phyloP scores from a whole-genome alignment of 306 rosid species.

The Quercus suber region DNA sequence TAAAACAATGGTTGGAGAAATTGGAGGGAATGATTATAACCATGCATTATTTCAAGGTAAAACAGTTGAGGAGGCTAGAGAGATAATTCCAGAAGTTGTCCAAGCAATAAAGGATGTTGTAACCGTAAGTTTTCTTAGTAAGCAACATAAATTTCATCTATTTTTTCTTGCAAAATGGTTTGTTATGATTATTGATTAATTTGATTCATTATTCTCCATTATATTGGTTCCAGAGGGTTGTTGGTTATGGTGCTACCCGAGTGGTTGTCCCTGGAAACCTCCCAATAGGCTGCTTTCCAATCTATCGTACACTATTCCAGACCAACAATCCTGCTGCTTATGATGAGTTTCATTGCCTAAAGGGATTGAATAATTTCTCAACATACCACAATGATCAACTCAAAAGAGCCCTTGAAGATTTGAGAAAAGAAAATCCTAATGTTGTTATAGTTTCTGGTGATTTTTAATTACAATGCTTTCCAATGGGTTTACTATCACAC shows the following conservation, averaged over 20 bases:
- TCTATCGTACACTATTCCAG: background rate
- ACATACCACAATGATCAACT: slow-evolving; percentile 19
- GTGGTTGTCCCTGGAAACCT: slow-evolving; percentile 21
- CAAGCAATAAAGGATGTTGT: slow-evolving; percentile 8
- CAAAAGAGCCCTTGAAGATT: background rate
- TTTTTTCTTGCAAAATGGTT: background rate
- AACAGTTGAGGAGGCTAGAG: background rate
- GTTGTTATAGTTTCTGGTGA: slow-evolving; percentile 9
- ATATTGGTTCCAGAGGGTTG: background rate
- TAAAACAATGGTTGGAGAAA: slow-evolving; percentile 16
- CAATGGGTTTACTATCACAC: slow-evolving; percentile 1
- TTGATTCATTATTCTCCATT: background rate
- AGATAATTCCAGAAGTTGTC: slow-evolving; percentile 19
- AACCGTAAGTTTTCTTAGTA: background rate
- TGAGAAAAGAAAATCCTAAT: slow-evolving; percentile 8
- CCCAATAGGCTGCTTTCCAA: slow-evolving; percentile 15
- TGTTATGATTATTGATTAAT: background rate
- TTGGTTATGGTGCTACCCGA: slow-evolving; percentile 6
- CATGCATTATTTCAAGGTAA: slow-evolving; percentile 8
- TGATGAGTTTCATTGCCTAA: slow-evolving; percentile 1
- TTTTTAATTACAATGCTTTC: slow-evolving; percentile 17
- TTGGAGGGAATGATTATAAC: slow-evolving; percentile 13
- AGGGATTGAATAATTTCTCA: background rate
- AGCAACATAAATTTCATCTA: background rate
- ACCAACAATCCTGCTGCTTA: slow-evolving; percentile 7